Percentiles rank a stretch among this genome's conserved stretches.
Conservation (phyloP, 768 basidiomycete genomes). For the Lentinula guzmanii region DNA sequence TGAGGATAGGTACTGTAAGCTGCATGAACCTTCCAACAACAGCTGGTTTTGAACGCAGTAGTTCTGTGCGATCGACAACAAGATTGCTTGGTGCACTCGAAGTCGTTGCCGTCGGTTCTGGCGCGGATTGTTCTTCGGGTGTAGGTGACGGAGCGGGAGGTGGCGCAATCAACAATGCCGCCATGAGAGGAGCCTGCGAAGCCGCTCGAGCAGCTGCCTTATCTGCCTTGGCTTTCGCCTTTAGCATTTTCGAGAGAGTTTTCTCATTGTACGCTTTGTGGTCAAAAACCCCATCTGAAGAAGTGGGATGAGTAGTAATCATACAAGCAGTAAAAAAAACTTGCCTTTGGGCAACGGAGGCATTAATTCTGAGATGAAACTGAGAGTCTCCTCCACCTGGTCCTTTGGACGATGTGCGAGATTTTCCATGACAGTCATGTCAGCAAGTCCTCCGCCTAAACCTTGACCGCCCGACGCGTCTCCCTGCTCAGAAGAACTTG, state of each 20-base stretch:
- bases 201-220: slow-evolving; percentile 64
- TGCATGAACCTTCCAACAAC: slow-evolving; percentile 83
- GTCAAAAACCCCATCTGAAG: slow-evolving; percentile 90
- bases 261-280: slow-evolving; percentile 88
- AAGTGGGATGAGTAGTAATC: slow-evolving; percentile 7
- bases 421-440: slow-evolving; percentile 98
- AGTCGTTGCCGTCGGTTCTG: slow-evolving; percentile 16
- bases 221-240: slow-evolving; percentile 80
- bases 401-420: slow-evolving; percentile 95
- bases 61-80: slow-evolving; percentile 57
- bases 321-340: not conserved
- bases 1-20: slow-evolving; percentile 85
- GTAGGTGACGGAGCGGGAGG: slow-evolving; percentile 19
- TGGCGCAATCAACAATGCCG: slow-evolving; percentile 19
- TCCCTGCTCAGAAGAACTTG: slow-evolving; percentile 53
- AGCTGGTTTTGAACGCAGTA: slow-evolving; percentile 68
- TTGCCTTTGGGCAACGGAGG: slow-evolving; percentile 89
- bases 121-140: slow-evolving; percentile 18
- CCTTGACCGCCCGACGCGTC: slow-evolving; percentile 63
- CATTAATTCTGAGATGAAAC: slow-evolving; percentile 84
- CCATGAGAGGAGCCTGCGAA: slow-evolving; percentile 23
- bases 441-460: slow-evolving; percentile 81
- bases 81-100: slow-evolving; percentile 29
- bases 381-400: slow-evolving; percentile 91
- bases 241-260: slow-evolving; percentile 65